Evolutionary conservation across 2,329 filamentous ascomycete genomes (phyloP), one percentile per base, ranked within the genome.

Genomic region (Verticillium dahliae): DNA sequence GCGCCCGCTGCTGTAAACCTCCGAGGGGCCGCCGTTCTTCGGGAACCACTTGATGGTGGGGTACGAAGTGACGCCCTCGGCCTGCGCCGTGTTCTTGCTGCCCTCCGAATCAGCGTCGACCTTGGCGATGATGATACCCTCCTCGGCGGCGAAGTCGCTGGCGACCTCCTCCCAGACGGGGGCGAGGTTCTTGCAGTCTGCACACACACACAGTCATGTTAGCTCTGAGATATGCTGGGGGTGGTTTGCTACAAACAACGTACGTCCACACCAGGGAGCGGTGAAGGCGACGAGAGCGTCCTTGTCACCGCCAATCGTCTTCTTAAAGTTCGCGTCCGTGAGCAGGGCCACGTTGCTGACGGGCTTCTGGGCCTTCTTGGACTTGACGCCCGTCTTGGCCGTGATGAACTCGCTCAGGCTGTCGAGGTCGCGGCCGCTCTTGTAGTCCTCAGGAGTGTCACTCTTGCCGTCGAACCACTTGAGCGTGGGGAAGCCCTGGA

Each of bases 31-130:
- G 72, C 87, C 90, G 69, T 92, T 93, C 75, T 90, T 90, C 68
- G 92, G 85, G 85, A 97, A 99, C 85, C 89, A 99, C 81, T 97
- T 97, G 82, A 99, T 97, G 65, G 95, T 99, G 58, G 95, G 95
- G 83, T 96, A 99, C 39, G 90, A 91, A 61, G 84, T 84, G 68
- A 99, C 86, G 64, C 88, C 91, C 73, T 95, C 88, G 59, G 88
- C 86, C 72, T 86, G 77, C 59, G 92, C 89, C 58, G 88, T 87
- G 55, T 85, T 84, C 79, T 97, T 97, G 76, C 89, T 86, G 76
- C 91, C 91, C 69, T 91, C 87, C 35, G 90, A 87, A 78, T 99
- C 94, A 72, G 92, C 93, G 73, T 99, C 94, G 65, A 99, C 90
- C 82, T 99, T 98, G 76, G 92, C 95, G 71, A 99, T 87, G 55